Evolutionary conservation across 257 asterid species (phyloP), one percentile per base, ranked within the genome.

Genomic region (Scutellaria galericulata): DNA sequence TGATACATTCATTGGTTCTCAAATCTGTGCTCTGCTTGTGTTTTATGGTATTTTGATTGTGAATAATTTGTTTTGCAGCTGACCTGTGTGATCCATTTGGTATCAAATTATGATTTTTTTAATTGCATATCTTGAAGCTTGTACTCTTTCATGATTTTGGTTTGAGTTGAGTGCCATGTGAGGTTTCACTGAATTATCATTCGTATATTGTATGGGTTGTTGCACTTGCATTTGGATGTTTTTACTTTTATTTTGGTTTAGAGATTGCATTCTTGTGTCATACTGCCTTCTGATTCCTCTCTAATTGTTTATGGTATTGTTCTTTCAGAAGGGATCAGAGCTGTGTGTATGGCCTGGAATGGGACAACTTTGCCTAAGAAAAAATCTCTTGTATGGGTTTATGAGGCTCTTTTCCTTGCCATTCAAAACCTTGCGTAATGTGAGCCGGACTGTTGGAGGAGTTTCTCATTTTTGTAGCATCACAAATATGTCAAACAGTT

Each of bases 311-410:
- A 9, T 73, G 13, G 9, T 75, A 10, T 39, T 14, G 37, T 72
- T 48, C 71, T 74, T 83, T 77, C 82, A 75, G 88, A 68, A 87
- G 83, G 96, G 91, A 73, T 82, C 86, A 68, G 86, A 89, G 88
- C 81, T 85, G 31, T 88, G 96, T 67, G 90, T 83, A 24, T 93
- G 97, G 98, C 96, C 96, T 5, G 96, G 90, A 63, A 87, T 85
- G 92, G 83, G 91, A 79, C 96, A 91, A 62, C 86, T 94, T 75
- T 84, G 91, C 77, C 73, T 88, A n/a, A 89, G 97, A 77, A 91
- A 89, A 83, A 83, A 82, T 86, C 91, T 86, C 24, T 66, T 94
- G 70, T 89, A 89, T 55, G 96, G 92, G 13, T 86, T 94, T 68
- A 83, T 89, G 94, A 83, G 89, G 69, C 85, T 91, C 53, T 84